Conservation (phyloP, 2,329 filamentous ascomycete genomes). For the Ceratocystis ficicola region DNA sequence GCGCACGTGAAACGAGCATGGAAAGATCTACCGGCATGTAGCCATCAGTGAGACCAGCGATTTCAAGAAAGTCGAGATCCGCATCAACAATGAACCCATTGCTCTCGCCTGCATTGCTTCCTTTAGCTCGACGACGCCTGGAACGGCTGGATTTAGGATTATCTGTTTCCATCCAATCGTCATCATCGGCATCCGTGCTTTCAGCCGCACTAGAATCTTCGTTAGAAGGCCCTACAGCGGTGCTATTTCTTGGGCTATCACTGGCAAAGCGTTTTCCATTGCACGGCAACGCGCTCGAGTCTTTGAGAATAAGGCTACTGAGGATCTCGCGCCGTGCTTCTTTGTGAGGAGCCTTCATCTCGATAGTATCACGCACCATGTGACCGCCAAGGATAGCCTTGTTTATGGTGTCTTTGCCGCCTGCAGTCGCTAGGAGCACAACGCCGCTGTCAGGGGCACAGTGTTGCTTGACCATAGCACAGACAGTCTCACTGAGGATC, state of each 20-base stretch:
- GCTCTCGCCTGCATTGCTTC: constrained; percentile 27
- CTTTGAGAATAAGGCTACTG: constrained; percentile 58
- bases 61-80: constrained; percentile 77
- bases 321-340: constrained; percentile 74
- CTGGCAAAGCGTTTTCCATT: background rate
- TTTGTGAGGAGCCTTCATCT: constrained; percentile 83
- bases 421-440: constrained; percentile 78
- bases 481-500: constrained; percentile 81
- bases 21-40: constrained; percentile 95
- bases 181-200: constrained; percentile 36
- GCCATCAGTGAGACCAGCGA: constrained; percentile 87
- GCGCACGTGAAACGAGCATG: constrained; percentile 71
- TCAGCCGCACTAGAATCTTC: constrained; percentile 35
- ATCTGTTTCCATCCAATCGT: constrained; percentile 65
- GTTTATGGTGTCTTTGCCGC: constrained; percentile 85
- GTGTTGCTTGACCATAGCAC: constrained; percentile 70
- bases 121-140: constrained; percentile 32
- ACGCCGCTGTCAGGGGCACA: constrained; percentile 69
- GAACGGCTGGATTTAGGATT: constrained; percentile 32
- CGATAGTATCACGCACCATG: constrained; percentile 81
- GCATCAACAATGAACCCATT: constrained; percentile 62
- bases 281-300: constrained; percentile 31
- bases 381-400: constrained; percentile 83
- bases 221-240: constrained; percentile 39
- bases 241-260: constrained; percentile 34